Evolutionary conservation across 345 rosid genomes (phyloP).

Genomic region (Camelina sativa): DNA sequence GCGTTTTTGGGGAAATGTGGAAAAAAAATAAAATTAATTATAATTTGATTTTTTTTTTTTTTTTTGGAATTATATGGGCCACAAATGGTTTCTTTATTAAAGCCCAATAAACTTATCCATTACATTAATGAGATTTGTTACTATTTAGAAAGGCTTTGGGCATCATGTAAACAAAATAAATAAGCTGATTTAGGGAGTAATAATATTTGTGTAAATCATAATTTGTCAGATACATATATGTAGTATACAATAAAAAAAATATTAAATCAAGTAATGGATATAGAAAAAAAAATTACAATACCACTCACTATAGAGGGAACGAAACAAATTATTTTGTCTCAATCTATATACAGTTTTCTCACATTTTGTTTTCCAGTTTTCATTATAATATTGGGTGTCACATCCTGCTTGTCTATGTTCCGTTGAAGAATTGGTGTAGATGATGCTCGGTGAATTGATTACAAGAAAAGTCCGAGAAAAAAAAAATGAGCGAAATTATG

Average conservation of each 20-base stretch:
- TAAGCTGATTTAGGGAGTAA: too few species aligned
- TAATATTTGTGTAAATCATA: too few species aligned
- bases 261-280: background rate
- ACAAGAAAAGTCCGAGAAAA: constrained; percentile 12
- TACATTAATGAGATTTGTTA: too few species aligned
- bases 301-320: background rate
- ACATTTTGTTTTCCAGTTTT: background rate
- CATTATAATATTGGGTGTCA: constrained; percentile 18
- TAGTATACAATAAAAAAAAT: too few species aligned
- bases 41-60: constrained; percentile 15
- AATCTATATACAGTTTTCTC: background rate
- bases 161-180: too few species aligned
- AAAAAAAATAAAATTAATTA: constrained; percentile 10
- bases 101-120: constrained; percentile 28
- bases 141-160: too few species aligned
- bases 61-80: constrained; percentile 14
- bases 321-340: constrained; percentile 3
- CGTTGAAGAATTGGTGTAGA: constrained; percentile 30
- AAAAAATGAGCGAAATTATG: constrained; percentile 30
- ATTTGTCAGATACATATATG: too few species aligned
- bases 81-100: background rate
- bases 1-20: background rate
- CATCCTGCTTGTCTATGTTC: constrained; percentile 30
- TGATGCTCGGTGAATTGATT: constrained; percentile 22
- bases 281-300: background rate